These are phyloP conservation scores for Cutaneotrichosporon cutaneum DNA, from an alignment of 1,284 basidiomycete species.

Conservation along the genomic window DNA sequence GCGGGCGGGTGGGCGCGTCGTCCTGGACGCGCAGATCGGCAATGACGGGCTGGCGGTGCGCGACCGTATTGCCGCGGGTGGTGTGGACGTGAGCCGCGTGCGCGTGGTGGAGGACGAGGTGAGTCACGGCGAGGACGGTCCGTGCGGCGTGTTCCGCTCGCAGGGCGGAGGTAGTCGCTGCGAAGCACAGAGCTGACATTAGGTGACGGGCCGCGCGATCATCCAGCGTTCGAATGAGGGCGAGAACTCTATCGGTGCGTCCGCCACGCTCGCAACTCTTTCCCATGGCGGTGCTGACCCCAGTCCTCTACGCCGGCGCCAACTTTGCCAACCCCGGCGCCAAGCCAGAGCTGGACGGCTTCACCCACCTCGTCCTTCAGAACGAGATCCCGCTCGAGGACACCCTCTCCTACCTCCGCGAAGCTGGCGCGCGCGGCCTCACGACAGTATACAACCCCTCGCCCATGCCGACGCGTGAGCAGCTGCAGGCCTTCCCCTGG, in stretches of 20 bases:
- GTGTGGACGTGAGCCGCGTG: constrained; percentile 45
- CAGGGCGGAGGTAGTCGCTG: not conserved
- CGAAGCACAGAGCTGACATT: constrained; percentile 5
- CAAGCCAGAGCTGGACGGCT: constrained; percentile 23
- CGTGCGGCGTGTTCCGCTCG: too few relatives aligned
- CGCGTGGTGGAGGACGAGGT: constrained; percentile 38
- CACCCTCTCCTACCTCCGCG: constrained; percentile 53
- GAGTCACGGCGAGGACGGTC: constrained; percentile 10
- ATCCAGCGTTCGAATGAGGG: constrained; percentile 55
- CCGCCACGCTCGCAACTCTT: too few relatives aligned
- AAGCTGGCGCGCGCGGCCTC: constrained; percentile 35
- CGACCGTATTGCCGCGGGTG: constrained; percentile 32
- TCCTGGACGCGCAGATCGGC: constrained; percentile 51
- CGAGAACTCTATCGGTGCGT: constrained; percentile 55
- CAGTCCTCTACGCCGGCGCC: constrained; percentile 53
- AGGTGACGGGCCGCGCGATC: constrained; percentile 55
- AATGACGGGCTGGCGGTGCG: constrained; percentile 51
- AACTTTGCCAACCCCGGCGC: constrained; percentile 36
- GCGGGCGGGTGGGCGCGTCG: constrained; percentile 48
- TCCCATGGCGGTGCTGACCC: too few relatives aligned
- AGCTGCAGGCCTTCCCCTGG: constrained; percentile 57
- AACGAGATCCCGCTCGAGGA: constrained; percentile 59
- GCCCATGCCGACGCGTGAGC: constrained; percentile 55
- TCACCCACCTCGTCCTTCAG: constrained; percentile 58
- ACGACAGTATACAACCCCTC: constrained; percentile 59